Evolutionary conservation across 345 rosid genomes (phyloP).

Genomic region (Noccaea caerulescens): DNA sequence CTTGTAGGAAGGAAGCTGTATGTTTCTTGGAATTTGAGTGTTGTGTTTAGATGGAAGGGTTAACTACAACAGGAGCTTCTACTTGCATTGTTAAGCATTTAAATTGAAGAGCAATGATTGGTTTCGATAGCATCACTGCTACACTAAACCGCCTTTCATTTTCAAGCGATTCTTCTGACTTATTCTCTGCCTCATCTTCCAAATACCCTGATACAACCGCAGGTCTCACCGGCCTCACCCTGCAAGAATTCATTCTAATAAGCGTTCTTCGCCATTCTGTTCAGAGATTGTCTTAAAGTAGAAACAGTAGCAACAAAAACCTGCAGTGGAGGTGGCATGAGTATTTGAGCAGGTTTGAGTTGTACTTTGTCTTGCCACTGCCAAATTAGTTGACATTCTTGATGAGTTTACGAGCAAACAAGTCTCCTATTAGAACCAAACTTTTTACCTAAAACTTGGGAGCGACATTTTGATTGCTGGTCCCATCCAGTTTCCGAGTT

Average conservation of each 20-base stretch:
- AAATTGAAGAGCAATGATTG: slow-evolving; percentile 78
- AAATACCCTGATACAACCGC: slow-evolving; percentile 53
- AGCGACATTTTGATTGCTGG: slow-evolving; percentile 76
- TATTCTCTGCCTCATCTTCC: slow-evolving; percentile 40
- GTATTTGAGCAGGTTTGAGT: slow-evolving; percentile 74
- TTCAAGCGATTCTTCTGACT: slow-evolving; percentile 34
- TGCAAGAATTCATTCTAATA: slow-evolving; percentile 25
- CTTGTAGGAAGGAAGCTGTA: slow-evolving; percentile 34
- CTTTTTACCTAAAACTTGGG: slow-evolving; percentile 84
- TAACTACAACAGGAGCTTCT: slow-evolving; percentile 66
- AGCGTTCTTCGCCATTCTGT: background rate
- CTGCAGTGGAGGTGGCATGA: slow-evolving; percentile 86
- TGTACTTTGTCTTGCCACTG: slow-evolving; percentile 80
- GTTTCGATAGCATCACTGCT: slow-evolving; percentile 75
- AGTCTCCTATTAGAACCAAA: slow-evolving; percentile 11
- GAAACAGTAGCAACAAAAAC: slow-evolving; percentile 43
- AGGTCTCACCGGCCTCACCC: slow-evolving; percentile 66
- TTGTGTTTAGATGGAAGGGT: slow-evolving; percentile 38
- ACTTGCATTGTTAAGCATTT: slow-evolving; percentile 78
- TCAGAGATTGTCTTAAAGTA: background rate
- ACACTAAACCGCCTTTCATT: slow-evolving; percentile 49
- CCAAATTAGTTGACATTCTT: slow-evolving; percentile 38
- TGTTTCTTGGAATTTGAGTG: slow-evolving; percentile 35
- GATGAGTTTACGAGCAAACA: slow-evolving; percentile 19
- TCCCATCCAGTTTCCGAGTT: slow-evolving; percentile 58